A percentile compares a stretch with the other conserved stretches of the same genome.
These are phyloP conservation scores for Ormosia emarginata DNA, from an alignment of 306 rosid species.

Conservation along the genomic window DNA sequence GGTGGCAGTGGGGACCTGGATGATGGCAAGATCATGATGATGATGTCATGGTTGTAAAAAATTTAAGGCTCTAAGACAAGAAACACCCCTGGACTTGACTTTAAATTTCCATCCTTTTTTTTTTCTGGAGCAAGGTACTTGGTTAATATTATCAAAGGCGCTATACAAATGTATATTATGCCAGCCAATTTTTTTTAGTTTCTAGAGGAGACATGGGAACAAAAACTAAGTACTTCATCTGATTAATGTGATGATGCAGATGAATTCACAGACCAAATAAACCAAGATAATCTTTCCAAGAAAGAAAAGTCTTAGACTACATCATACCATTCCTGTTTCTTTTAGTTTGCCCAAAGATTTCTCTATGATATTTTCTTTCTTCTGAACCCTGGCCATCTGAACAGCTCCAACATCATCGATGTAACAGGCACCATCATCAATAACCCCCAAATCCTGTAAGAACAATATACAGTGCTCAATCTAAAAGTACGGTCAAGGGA, in stretches of 20 bases:
- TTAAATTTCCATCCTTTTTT: not conserved
- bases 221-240: not conserved
- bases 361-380: slow-evolving; percentile 62
- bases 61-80: not conserved
- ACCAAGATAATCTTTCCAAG: slow-evolving; percentile 12
- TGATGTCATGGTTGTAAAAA: too few relatives aligned
- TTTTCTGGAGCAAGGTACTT: not conserved
- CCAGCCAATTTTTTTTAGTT: not conserved
- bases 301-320: slow-evolving; percentile 4
- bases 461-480: slow-evolving; percentile 21
- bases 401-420: slow-evolving; percentile 32
- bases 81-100: not conserved
- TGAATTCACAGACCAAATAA: slow-evolving; percentile 2
- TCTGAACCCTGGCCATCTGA: slow-evolving; percentile 56
- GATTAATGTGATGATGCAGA: not conserved
- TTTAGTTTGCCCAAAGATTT: slow-evolving; percentile 73
- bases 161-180: not conserved
- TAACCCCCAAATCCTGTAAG: slow-evolving; percentile 50
- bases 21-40: too few relatives aligned
- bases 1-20: too few relatives aligned
- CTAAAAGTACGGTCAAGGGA: not conserved
- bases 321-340: slow-evolving; percentile 78
- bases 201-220: not conserved
- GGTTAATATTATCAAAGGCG: not conserved
- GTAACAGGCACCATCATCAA: slow-evolving; percentile 43